phyloP scores from a whole-genome alignment of 2,329 filamentous ascomycete species.

The Thyridium curvatum region DNA sequence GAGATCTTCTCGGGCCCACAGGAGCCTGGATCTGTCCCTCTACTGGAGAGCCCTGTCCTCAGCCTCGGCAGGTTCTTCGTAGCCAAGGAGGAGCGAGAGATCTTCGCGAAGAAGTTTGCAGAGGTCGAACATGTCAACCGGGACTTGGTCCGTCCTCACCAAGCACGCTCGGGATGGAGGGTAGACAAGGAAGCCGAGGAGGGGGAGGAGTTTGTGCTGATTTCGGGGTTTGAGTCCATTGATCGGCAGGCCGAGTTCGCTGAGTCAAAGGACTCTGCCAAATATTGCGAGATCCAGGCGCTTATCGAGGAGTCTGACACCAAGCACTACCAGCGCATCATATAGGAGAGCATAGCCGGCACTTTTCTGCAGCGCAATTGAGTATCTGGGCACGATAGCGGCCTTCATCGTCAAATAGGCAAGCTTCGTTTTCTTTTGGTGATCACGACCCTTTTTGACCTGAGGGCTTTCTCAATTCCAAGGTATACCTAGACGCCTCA shows the following conservation, averaged over 20 bases:
- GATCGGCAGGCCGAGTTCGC: slow-evolving; percentile 24
- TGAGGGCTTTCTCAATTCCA: slow-evolving; percentile 35
- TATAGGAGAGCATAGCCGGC: slow-evolving; percentile 10
- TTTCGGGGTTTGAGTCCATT: slow-evolving; percentile 28
- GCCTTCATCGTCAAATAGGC: slow-evolving; percentile 3
- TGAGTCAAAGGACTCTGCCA: slow-evolving; percentile 13
- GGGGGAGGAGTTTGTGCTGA: slow-evolving; percentile 32
- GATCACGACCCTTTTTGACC: slow-evolving; percentile 10
- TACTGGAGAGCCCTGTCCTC: slow-evolving; percentile 25
- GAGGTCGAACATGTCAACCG: slow-evolving; percentile 22
- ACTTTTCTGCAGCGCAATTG: no score
- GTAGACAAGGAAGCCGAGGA: slow-evolving; percentile 27
- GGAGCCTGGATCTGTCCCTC: slow-evolving; percentile 4
- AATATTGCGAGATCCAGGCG: slow-evolving; percentile 14
- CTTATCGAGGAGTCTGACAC: slow-evolving; percentile 15
- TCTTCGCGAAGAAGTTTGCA: slow-evolving; percentile 25
- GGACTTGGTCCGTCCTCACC: slow-evolving; percentile 19
- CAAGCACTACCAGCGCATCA: slow-evolving; percentile 23
- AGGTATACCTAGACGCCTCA: slow-evolving; percentile 51
- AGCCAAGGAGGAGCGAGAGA: slow-evolving; percentile 18
- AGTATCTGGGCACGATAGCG: no score
- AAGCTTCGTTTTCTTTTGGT: slow-evolving; percentile 6
- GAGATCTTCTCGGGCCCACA: slow-evolving; percentile 13
- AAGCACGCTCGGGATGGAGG: slow-evolving; percentile 33
- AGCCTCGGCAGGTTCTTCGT: slow-evolving; percentile 28